These are phyloP conservation scores for Kodamaea plutei DNA, from an alignment of 1,139 yeast species.

Conservation along the genomic window DNA sequence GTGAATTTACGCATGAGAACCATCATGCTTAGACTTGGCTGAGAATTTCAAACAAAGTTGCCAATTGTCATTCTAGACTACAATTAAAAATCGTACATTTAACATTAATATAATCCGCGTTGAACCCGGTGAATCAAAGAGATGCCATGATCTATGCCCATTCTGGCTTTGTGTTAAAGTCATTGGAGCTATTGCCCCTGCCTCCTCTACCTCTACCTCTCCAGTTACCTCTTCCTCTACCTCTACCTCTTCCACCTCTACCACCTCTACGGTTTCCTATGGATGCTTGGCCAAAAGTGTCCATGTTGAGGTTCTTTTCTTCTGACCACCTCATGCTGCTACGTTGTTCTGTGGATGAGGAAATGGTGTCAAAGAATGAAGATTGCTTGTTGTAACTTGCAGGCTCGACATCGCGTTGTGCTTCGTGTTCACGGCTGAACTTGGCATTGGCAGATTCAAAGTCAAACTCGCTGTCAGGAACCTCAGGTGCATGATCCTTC, in stretches of 20 bases:
- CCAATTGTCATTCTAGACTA: too few species aligned
- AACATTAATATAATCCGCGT: too few species aligned
- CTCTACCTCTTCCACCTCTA: constrained; percentile 30
- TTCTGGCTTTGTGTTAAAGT: constrained; percentile 33
- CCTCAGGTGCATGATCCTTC: constrained; percentile 29
- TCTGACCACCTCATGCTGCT: constrained; percentile 53
- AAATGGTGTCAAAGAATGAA: constrained; percentile 26
- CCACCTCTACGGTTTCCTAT: constrained; percentile 25
- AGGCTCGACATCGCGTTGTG: constrained; percentile 15
- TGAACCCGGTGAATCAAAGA: too few species aligned
- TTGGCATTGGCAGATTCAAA: constrained; percentile 48
- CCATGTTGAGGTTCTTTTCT: constrained; percentile 43
- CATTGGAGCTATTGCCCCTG: constrained; percentile 14
- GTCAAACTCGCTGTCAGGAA: constrained; percentile 39
- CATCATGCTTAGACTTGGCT: too few species aligned
- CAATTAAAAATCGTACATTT: too few species aligned
- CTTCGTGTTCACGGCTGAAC: constrained; percentile 37
- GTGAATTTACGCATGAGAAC: too few species aligned
- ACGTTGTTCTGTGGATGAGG: constrained; percentile 40
- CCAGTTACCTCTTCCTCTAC: constrained; percentile 17
- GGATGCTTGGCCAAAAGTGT: constrained; percentile 27
- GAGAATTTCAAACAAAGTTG: too few species aligned
- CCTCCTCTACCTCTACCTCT: constrained; percentile 18
- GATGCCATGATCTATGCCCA: too few species aligned
- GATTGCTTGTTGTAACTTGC: constrained; percentile 20